Base-by-base conservation (phyloP, 2,329 filamentous ascomycete genomes). In the Penicillium sp. region DNA sequence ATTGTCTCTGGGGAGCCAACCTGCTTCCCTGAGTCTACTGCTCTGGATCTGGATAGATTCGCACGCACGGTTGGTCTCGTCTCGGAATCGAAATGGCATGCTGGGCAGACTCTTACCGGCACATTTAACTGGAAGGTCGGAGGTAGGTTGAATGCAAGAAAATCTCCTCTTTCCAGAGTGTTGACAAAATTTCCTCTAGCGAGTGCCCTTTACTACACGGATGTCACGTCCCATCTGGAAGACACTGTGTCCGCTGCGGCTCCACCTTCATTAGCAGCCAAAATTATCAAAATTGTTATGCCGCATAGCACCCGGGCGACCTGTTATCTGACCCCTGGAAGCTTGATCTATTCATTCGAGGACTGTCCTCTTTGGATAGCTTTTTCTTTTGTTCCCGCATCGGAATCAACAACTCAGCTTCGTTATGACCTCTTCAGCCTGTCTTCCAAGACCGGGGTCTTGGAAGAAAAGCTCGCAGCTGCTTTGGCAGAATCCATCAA, bases 101-200 rank as follows among this genome's bases (percentile, higher is more conserved):
- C 59, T 35, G 72, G 74, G 6, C 64, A 64, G 43, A 68, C 66
- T 0, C 18, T 75, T 19, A 61, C 68, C 14, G 70, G 70, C 0
- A 35, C 41, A 0, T 75, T 75, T 14, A 75, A 75, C 52, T 76
- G 74, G 74, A 76, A 76, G 60, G 31, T 66, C 24, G 65, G 60
- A 11, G 43, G 74, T 75, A 51, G 10, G 19, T 9, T 9, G 0
- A 19, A 18, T 14, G 13, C 14, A 19, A 9, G 1, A 31, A 9
- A 3, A 24, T 16, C 6, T 10, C 9, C 18, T 37, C 14, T 39
- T 9, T 4, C 19, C 35, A 10, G 37, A 19, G 2, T 9, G 43
- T 22, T 19, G 10, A 16, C 43, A 59, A 2, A 61, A 16, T 13
- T 1, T 10, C 5, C 1, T 4, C 9, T 24, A 59, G 60, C n/a